A percentile compares a stretch with the other conserved stretches of the same genome.
phyloP scores from a whole-genome alignment of 495 filamentous ascomycete species.

The Hypoxylon subgilvum region DNA sequence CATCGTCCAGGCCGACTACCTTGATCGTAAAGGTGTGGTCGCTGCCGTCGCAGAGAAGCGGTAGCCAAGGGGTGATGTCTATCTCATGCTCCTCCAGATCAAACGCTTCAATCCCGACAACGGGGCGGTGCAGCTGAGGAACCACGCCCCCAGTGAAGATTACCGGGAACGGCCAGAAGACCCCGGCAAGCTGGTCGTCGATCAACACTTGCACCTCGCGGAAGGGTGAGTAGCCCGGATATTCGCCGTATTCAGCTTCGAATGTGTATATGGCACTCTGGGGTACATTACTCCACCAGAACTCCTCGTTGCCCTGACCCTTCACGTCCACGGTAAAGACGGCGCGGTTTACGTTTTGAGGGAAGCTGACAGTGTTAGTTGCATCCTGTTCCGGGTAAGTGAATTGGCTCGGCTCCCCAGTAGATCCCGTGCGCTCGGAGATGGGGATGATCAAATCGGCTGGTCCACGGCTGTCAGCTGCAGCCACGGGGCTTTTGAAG shows the following conservation, averaged over 20 bases:
- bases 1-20: conserved; percentile 68
- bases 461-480: conserved; percentile 43
- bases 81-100: conserved; percentile 85
- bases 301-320: conserved; percentile 82
- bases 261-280: conserved; percentile 69
- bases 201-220: conserved; percentile 84
- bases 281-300: conserved; percentile 88
- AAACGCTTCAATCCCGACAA: conserved; percentile 85
- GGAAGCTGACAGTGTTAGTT: conserved; percentile 64
- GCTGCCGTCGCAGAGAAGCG: conserved; percentile 69
- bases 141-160: conserved; percentile 90
- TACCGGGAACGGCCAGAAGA: conserved; percentile 84
- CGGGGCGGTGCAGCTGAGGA: conserved; percentile 81
- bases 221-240: conserved; percentile 79
- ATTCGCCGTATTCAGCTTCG: conserved; percentile 56
- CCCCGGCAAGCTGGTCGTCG: conserved; percentile 78
- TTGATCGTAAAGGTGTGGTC: conserved; percentile 75
- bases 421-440: conserved; percentile 62
- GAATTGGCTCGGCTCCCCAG: conserved; percentile 69
- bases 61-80: conserved; percentile 82
- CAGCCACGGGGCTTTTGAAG: conserved; percentile 58
- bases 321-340: conserved; percentile 80
- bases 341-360: conserved; percentile 70
- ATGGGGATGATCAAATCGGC: conserved; percentile 80
- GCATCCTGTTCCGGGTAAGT: conserved; percentile 69